Conservation (phyloP, 768 basidiomycete species). For the Harrya chromipes region DNA sequence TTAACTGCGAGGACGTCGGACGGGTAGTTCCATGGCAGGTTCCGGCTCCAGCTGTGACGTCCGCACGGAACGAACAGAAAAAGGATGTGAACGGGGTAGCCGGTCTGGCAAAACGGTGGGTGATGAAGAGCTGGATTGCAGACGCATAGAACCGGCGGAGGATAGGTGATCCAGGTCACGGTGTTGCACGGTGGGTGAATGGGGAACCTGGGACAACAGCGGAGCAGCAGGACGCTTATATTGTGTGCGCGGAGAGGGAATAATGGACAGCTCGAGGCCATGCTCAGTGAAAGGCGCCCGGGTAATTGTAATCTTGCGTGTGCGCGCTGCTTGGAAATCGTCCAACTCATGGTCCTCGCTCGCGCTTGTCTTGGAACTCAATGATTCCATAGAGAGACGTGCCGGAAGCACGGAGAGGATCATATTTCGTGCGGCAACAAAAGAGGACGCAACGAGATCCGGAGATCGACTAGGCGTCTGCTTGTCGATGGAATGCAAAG, state of each 20-base stretch:
- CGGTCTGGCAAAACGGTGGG: not conserved
- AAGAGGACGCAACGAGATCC: conserved; percentile 12
- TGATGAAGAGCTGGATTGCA: not conserved
- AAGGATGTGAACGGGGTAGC: conserved; percentile 13
- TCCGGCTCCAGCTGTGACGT: conserved; percentile 32
- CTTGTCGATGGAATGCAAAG: not conserved
- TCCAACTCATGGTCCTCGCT: conserved; percentile 31
- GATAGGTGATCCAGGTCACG: not conserved
- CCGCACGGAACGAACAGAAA: conserved; percentile 24
- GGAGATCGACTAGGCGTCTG: conserved; percentile 3
- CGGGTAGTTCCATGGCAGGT: conserved; percentile 31
- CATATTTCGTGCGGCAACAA: conserved; percentile 19
- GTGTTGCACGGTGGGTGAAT: not conserved
- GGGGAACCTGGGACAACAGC: not conserved
- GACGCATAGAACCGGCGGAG: not conserved
- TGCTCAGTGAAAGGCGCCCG: not conserved
- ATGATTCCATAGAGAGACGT: conserved; percentile 30
- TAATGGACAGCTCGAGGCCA: conserved; percentile 14
- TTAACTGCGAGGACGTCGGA: conserved; percentile 3
- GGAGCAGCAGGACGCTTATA: not conserved
- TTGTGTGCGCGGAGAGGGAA: not conserved
- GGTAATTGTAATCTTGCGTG: not conserved
- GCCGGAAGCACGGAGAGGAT: conserved; percentile 25
- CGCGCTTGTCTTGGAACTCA: conserved; percentile 24
- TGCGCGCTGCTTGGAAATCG: conserved; percentile 7